Percentiles rank a stretch among this genome's conserved stretches.
Conservation (phyloP, 768 basidiomycete species). For the Tricholoma saponaceum region DNA sequence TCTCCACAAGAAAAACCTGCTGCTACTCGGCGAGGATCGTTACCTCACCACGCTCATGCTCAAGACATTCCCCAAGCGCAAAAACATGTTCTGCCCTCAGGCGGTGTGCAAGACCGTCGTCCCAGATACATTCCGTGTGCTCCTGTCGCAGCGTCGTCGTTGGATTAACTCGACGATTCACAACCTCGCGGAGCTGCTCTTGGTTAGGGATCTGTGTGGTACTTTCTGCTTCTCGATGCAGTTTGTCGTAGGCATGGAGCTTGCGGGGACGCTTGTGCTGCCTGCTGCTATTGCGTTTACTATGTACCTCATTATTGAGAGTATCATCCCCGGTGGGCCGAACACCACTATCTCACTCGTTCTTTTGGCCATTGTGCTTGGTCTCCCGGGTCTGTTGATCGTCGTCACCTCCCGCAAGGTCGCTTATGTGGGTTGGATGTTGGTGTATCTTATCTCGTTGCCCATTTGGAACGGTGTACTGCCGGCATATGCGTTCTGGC, state of each 20-base stretch:
- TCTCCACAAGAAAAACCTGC: conserved; percentile 97
- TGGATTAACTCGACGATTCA: conserved; percentile 99
- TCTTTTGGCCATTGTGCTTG: conserved; percentile 89
- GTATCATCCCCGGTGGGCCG: conserved; percentile 77
- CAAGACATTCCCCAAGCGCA: conserved; percentile 99
- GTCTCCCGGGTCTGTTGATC: conserved; percentile 93
- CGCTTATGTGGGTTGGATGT: conserved; percentile 96
- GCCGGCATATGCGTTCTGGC: conserved; percentile 97
- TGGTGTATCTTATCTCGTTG: conserved; percentile 86
- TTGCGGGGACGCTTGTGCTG: conserved; percentile 92
- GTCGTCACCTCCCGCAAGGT: conserved; percentile 94
- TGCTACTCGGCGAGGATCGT: conserved; percentile 98
- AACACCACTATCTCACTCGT: conserved; percentile 88
- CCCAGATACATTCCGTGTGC: conserved; percentile 90
- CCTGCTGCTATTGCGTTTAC: conserved; percentile 99
- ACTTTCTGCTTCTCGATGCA: conserved; percentile 99
- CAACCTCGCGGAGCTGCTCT: conserved; percentile 90
- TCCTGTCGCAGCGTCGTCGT: conserved; percentile 93
- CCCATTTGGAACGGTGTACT: conserved; percentile 97
- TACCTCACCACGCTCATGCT: conserved; percentile 96
- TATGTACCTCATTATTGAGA: conserved; percentile 83
- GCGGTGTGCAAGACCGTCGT: conserved; percentile 99
- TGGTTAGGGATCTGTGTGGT: conserved; percentile 97
- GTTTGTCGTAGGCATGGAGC: conserved; percentile 98
- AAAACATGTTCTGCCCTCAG: conserved; percentile 98